Evolutionary conservation across 768 basidiomycete genomes (phyloP).

Genomic region (Leccinum uliginosum): DNA sequence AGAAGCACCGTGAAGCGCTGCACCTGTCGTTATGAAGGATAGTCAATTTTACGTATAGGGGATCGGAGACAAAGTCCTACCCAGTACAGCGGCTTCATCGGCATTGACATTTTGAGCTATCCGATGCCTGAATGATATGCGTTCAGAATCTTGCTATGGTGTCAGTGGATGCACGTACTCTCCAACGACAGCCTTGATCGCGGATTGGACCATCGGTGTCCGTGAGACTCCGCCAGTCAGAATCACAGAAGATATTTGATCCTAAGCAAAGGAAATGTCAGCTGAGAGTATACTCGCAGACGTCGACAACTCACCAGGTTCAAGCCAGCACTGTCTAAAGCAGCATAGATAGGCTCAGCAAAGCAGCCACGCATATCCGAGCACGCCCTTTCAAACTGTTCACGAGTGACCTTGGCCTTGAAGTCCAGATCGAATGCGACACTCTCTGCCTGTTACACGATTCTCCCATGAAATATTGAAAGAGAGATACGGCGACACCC

Average conservation of each 20-base stretch:
- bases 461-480: background rate
- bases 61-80: slow-evolving; percentile 28
- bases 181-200: slow-evolving; percentile 73
- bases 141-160: background rate
- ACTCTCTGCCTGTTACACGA: slow-evolving; percentile 68
- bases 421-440: slow-evolving; percentile 90
- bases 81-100: slow-evolving; percentile 93
- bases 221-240: slow-evolving; percentile 89
- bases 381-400: slow-evolving; percentile 74
- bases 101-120: slow-evolving; percentile 95
- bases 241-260: slow-evolving; percentile 82
- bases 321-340: slow-evolving; percentile 61
- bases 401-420: slow-evolving; percentile 68
- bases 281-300: background rate
- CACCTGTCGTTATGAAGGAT: slow-evolving; percentile 37
- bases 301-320: slow-evolving; percentile 46
- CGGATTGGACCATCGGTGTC: slow-evolving; percentile 87
- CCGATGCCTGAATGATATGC: slow-evolving; percentile 48
- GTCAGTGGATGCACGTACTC: slow-evolving; percentile 45
- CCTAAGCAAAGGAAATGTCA: slow-evolving; percentile 37
- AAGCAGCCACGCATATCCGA: slow-evolving; percentile 60
- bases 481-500: slow-evolving; percentile 21
- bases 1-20: slow-evolving; percentile 87
- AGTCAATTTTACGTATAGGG: slow-evolving; percentile 1
- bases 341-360: slow-evolving; percentile 70